Evolutionary conservation across 768 basidiomycete genomes (phyloP).

Genomic region (Favolaschia claudopus): DNA sequence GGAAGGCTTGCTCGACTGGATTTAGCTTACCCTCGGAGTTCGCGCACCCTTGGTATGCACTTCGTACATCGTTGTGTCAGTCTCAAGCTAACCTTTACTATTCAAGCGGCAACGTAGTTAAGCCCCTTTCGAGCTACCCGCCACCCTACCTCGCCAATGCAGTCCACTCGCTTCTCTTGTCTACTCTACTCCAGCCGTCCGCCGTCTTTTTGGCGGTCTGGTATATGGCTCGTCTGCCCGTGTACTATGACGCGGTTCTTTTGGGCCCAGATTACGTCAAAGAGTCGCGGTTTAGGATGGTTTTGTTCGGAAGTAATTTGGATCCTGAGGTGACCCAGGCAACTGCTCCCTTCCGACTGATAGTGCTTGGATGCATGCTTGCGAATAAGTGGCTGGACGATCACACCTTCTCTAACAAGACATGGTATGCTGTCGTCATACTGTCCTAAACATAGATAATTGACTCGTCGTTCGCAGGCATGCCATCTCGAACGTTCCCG

Average conservation of each 20-base stretch:
- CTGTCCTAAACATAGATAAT: background rate
- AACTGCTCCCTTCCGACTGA: conserved; percentile 73
- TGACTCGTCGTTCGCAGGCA: conserved; percentile 58
- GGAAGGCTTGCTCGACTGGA: conserved; percentile 84
- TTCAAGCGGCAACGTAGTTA: conserved; percentile 39
- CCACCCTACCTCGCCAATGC: conserved; percentile 64
- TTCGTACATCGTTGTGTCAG: conserved; percentile 5
- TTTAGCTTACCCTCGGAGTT: conserved; percentile 64
- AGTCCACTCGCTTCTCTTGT: conserved; percentile 76
- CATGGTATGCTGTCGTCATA: conserved; percentile 58
- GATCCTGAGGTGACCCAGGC: conserved; percentile 62
- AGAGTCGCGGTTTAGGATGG: conserved; percentile 69
- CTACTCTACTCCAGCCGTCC: conserved; percentile 83
- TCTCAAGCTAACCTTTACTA: conserved; percentile 16
- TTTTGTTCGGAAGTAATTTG: conserved; percentile 64
- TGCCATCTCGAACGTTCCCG: conserved; percentile 78
- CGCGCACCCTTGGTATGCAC: conserved; percentile 58
- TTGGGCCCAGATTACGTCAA: conserved; percentile 62
- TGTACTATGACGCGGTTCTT: conserved; percentile 63
- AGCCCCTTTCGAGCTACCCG: conserved; percentile 53
- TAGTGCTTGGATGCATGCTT: conserved; percentile 84
- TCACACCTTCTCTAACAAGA: conserved; percentile 90
- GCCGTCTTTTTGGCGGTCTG: conserved; percentile 80
- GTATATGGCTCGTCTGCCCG: conserved; percentile 83
- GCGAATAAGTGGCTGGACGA: conserved; percentile 92